Evolutionary conservation across 345 rosid genomes (phyloP), one percentile per base, ranked within the genome.

Genomic region (Aurinia saxatilis): DNA sequence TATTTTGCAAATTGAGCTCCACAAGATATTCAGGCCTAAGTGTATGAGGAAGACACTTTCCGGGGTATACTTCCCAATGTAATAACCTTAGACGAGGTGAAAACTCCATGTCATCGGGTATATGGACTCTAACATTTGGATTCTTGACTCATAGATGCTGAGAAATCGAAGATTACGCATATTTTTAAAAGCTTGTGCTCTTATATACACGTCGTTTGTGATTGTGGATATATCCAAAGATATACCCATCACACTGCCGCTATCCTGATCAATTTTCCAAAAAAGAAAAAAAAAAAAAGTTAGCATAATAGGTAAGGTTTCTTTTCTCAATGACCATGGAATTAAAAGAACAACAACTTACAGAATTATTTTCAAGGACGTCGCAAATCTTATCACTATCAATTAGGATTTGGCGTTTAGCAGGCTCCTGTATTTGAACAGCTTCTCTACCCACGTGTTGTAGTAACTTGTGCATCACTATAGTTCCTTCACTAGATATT

Each of bases 401-500:
- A 16, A 51, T 50, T 13, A 77, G 15, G 14, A 76, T 37, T 7
- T 70, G 63, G 0, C 65, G 65, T 49, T 52, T 45, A 8, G 34
- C 33, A 25, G 61, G 52, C 1, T 42, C 39, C 51, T 68, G 64
- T 46, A 30, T 23, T 0, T 27, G 64, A 25, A 69, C 40, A 15
- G 66, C 29, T 17, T 52, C 27, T 3, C 60, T 7, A 3, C 64
- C 75, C 71, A 66, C 17, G 34, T 60, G 71, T 35, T 57, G 67
- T n/a, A 72, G 54, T 41, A 69, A 53, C 50, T 68, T 65, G 56
- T 75, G 76, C 71, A 77, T 67, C 9, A 41, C n/a, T 6, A 74
- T 21, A 0, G 6, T 5, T 19, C 40, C 49, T 17, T 18, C 10
- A 3, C 9, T 1, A 0, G 66, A 39, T 11, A 50, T 10, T 17